These are phyloP conservation scores for Prunus davidiana DNA, from an alignment of 306 rosid species.

Conservation along the genomic window DNA sequence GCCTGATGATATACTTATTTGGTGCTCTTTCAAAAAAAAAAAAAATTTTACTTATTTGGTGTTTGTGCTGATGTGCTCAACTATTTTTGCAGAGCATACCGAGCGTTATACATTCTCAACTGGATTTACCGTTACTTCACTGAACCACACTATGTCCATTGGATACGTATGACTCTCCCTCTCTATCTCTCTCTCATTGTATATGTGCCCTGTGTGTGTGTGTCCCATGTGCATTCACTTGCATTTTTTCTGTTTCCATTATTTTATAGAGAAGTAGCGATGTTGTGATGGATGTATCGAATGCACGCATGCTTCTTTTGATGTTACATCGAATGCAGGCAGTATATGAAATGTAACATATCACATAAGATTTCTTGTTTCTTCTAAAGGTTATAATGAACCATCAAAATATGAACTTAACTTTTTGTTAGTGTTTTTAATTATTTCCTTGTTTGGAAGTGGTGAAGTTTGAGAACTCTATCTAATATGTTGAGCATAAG, in stretches of 20 bases:
- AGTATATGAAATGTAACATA: background rate
- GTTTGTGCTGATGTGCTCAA: background rate
- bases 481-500: background rate
- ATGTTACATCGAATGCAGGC: background rate
- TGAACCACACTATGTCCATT: conserved; percentile 68
- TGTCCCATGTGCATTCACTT: background rate
- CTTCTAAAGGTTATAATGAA: background rate
- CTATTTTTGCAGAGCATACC: conserved; percentile 65
- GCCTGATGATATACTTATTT: background rate
- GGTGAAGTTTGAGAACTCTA: background rate
- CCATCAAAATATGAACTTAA: background rate
- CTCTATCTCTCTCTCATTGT: background rate
- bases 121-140: conserved; percentile 96
- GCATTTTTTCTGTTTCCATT: background rate
- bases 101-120: conserved; percentile 77
- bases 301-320: background rate
- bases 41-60: background rate
- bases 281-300: background rate
- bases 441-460: background rate
- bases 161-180: conserved; percentile 68
- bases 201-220: background rate
- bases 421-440: background rate
- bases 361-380: background rate
- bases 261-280: background rate
- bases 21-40: no score